Conservation (phyloP, 2,329 filamentous ascomycete genomes). For the Ceratocystis eucalypticola region DNA sequence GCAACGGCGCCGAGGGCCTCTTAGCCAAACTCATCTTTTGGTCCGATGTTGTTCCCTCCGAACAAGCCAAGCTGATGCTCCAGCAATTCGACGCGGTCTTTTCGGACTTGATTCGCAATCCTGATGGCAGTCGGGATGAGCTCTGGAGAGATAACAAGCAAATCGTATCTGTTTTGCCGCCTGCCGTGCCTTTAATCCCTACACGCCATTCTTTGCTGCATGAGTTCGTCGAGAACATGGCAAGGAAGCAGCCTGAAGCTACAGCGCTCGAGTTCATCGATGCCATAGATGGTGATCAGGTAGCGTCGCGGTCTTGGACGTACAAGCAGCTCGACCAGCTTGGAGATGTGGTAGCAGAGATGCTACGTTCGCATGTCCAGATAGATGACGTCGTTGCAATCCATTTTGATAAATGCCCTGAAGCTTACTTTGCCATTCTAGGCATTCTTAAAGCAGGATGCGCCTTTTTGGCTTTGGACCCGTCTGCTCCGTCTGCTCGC, state of each 20-base stretch:
- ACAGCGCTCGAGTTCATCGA: conserved; percentile 64
- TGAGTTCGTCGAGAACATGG: conserved; percentile 59
- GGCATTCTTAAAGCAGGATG: conserved; percentile 74
- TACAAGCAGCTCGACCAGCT: conserved; percentile 58
- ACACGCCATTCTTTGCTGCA: conserved; percentile 53
- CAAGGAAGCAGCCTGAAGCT: conserved; percentile 40
- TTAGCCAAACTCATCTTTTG: conserved; percentile 53
- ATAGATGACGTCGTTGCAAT: conserved; percentile 55
- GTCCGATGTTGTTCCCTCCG: conserved; percentile 47
- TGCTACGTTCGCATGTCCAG: conserved; percentile 39
- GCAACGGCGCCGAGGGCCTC: conserved; percentile 34
- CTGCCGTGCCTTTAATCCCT: conserved; percentile 43
- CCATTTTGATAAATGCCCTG: conserved; percentile 73
- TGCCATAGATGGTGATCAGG: conserved; percentile 32
- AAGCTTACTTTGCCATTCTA: conserved; percentile 70
- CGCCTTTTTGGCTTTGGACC: conserved; percentile 68
- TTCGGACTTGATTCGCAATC: conserved; percentile 40
- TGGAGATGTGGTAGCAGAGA: conserved; percentile 57
- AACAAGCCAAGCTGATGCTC: conserved; percentile 55
- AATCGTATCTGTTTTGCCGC: conserved; percentile 51
- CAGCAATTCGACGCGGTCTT: conserved; percentile 58
- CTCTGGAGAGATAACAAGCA: not conserved
- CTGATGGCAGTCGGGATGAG: conserved; percentile 25
- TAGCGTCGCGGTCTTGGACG: conserved; percentile 42
- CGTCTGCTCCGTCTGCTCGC: conserved; percentile 55